phyloP scores from a whole-genome alignment of 306 rosid genomes.

The Chamaecrista fasciculata region DNA sequence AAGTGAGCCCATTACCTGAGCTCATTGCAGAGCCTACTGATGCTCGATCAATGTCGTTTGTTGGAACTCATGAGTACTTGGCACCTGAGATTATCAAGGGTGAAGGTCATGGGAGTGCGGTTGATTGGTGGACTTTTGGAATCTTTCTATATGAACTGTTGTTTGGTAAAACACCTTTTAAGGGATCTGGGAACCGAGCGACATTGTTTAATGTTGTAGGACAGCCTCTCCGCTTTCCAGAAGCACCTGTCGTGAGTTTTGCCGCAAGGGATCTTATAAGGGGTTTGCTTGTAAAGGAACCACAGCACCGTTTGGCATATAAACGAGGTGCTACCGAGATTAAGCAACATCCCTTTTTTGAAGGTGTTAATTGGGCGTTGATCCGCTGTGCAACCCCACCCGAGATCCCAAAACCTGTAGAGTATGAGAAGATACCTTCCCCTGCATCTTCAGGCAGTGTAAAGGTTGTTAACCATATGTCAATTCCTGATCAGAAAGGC shows the following conservation, averaged over 20 bases:
- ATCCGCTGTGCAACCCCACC: slow-evolving; percentile 74
- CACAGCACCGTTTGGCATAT: slow-evolving; percentile 64
- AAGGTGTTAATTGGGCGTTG: slow-evolving; percentile 79
- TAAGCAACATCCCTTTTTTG: slow-evolving; percentile 74
- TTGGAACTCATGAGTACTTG: slow-evolving; percentile 83
- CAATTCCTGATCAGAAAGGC: slow-evolving; percentile 63
- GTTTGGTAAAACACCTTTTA: slow-evolving; percentile 71
- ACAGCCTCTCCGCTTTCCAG: slow-evolving; percentile 65
- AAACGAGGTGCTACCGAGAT: slow-evolving; percentile 80
- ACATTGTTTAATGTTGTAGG: slow-evolving; percentile 64
- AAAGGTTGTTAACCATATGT: slow-evolving; percentile 52
- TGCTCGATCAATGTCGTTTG: slow-evolving; percentile 82
- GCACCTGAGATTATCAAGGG: slow-evolving; percentile 91
- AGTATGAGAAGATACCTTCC: slow-evolving; percentile 74
- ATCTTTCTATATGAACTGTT: slow-evolving; percentile 77
- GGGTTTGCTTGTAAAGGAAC: slow-evolving; percentile 72
- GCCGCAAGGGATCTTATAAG: slow-evolving; percentile 67
- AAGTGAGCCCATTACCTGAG: slow-evolving; percentile 65
- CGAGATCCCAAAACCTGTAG: slow-evolving; percentile 59
- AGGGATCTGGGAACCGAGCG: slow-evolving; percentile 63
- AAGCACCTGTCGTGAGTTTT: slow-evolving; percentile 51
- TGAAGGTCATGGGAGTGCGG: slow-evolving; percentile 85
- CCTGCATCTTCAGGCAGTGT: slow-evolving; percentile 60
- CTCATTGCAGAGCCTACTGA: slow-evolving; percentile 84
- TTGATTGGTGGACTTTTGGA: slow-evolving; percentile 92